A percentile compares a stretch with the other conserved stretches of the same genome.
Evolutionary conservation across 2,329 filamentous ascomycete species (phyloP).

Genomic region (Emmonsiellopsis sp.): DNA sequence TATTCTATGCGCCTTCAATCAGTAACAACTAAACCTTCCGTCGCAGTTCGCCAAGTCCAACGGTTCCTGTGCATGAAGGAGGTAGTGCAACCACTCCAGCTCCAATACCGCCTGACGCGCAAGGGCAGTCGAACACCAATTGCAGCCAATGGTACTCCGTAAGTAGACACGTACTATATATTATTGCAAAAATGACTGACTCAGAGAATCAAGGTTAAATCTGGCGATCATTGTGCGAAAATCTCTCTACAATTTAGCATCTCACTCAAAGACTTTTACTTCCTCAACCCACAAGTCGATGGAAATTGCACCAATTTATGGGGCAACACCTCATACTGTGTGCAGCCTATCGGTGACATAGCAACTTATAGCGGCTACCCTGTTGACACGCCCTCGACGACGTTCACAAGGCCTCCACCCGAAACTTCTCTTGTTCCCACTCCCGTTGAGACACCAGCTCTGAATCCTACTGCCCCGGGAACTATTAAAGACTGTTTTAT

Average conservation of each 20-base stretch:
- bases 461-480: background rate
- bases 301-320: slow-evolving; percentile 6
- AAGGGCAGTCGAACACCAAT: background rate
- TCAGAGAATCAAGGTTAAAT: background rate
- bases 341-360: background rate
- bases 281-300: slow-evolving; percentile 6
- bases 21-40: background rate
- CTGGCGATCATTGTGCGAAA: slow-evolving; percentile 5
- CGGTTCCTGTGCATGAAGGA: background rate
- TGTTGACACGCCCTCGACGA: background rate
- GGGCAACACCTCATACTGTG: background rate
- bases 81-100: background rate
- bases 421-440: background rate
- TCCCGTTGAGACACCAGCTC: background rate
- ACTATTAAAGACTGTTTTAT: background rate
- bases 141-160: background rate
- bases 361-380: background rate
- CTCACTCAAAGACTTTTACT: slow-evolving; percentile 5
- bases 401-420: background rate
- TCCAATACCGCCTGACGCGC: background rate
- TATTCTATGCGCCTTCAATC: background rate
- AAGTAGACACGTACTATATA: background rate
- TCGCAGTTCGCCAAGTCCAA: background rate
- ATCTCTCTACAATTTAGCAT: slow-evolving; percentile 5
- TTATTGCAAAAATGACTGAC: background rate